These are phyloP conservation scores for Orbilia javanica DNA, from an alignment of 2,329 filamentous ascomycete species.

Conservation along the genomic window DNA sequence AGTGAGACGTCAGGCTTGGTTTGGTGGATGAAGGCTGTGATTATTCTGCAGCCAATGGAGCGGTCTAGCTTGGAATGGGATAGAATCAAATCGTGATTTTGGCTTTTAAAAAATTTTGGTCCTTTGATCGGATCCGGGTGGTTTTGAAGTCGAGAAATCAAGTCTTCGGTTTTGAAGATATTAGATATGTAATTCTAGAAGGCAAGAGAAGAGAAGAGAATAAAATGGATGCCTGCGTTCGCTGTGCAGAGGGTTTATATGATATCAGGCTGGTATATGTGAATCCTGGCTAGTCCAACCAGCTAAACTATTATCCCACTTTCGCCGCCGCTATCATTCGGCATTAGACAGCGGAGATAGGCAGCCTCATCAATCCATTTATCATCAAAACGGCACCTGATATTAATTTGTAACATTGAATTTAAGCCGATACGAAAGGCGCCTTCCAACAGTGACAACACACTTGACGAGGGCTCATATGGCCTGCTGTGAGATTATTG, in stretches of 20 bases:
- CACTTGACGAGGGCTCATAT: constrained; percentile 10
- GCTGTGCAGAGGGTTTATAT: too few relatives aligned
- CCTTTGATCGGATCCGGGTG: too few relatives aligned
- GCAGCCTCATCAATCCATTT: constrained; percentile 1
- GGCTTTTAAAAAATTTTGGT: constrained; percentile 10
- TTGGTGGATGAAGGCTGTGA: constrained; percentile 13
- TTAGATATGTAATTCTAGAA: too few relatives aligned
- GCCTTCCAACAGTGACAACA: constrained; percentile 54
- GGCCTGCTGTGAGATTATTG: too few relatives aligned
- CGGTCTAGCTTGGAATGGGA: too few relatives aligned
- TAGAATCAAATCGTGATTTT: not conserved
- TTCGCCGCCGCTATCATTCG: not conserved
- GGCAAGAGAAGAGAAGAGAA: too few relatives aligned
- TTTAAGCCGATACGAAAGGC: constrained; percentile 37
- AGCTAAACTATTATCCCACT: not conserved
- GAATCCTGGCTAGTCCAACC: too few relatives aligned
- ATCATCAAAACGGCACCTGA: not conserved
- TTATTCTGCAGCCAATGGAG: constrained; percentile 18
- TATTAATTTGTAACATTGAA: too few relatives aligned
- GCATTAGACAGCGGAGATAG: constrained; percentile 55
- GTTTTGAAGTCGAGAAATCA: not conserved
- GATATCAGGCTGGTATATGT: too few relatives aligned
- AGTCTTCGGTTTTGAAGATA: too few relatives aligned
- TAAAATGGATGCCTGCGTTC: too few relatives aligned
- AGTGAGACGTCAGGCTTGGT: not conserved